These are phyloP conservation scores for Bremia lactucae DNA, from an alignment of 352 stramenopile genomes.

Conservation along the genomic window DNA sequence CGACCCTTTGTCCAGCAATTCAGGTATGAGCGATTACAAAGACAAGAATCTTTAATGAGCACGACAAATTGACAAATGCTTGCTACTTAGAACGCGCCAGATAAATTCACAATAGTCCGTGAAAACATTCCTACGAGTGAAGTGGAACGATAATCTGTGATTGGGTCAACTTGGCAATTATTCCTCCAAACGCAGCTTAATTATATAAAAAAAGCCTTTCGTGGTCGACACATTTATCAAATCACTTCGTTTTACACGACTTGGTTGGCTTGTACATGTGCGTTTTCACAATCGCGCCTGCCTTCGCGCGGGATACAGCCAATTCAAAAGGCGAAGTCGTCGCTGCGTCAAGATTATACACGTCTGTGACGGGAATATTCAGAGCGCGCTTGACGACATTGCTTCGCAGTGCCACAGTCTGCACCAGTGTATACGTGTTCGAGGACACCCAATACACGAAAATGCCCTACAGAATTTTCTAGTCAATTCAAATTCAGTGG, in stretches of 20 bases:
- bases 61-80: not conserved
- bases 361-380: conserved; percentile 40
- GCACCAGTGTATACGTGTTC: conserved; percentile 63
- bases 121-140: not conserved
- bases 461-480: conserved; percentile 33
- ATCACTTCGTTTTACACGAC: too few species aligned
- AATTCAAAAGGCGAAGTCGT: conserved; percentile 60
- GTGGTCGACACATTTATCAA: too few species aligned
- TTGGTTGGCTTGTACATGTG: conserved; percentile 58
- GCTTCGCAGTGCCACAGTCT: conserved; percentile 50
- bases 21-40: conserved; percentile 23
- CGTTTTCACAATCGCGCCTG: conserved; percentile 55
- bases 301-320: conserved; percentile 55
- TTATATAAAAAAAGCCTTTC: conserved; percentile 1
- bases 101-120: conserved; percentile 37
- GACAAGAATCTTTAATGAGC: not conserved
- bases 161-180: conserved; percentile 6
- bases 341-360: conserved; percentile 24
- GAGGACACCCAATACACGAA: conserved; percentile 84
- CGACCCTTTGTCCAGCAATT: conserved; percentile 61
- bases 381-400: conserved; percentile 43
- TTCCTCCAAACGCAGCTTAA: conserved; percentile 4
- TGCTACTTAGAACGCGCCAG: conserved; percentile 32
- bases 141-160: conserved; percentile 3
- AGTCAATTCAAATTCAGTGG: conserved; percentile 1